These are phyloP conservation scores for Daldinia bambusicola DNA, from an alignment of 495 filamentous ascomycete species.

Conservation along the genomic window DNA sequence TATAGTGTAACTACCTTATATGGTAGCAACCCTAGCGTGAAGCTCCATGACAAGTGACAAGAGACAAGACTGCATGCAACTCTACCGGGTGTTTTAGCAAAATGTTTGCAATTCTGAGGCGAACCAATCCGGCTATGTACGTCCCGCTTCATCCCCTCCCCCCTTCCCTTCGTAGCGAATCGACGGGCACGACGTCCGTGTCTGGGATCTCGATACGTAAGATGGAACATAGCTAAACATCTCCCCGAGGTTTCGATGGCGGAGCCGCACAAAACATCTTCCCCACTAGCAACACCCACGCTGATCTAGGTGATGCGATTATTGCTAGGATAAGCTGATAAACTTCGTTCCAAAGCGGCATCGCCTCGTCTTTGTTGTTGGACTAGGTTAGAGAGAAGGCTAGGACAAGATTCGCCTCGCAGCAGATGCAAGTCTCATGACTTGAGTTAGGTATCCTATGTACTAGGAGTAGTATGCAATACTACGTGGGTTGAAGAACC, in stretches of 20 bases:
- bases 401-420: not conserved
- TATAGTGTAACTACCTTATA: too few species aligned
- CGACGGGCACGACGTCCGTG: not conserved
- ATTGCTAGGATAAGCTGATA: not conserved
- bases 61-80: too few species aligned
- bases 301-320: not conserved
- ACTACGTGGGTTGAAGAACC: not conserved
- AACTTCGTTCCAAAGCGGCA: not conserved
- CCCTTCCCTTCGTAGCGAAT: conserved; percentile 3
- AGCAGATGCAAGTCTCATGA: not conserved
- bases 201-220: conserved; percentile 8
- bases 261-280: not conserved
- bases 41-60: conserved; percentile 22
- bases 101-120: conserved; percentile 2
- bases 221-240: not conserved
- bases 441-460: not conserved
- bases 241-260: not conserved
- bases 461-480: not conserved
- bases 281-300: not conserved
- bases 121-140: not conserved
- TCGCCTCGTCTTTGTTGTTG: not conserved
- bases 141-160: not conserved
- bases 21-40: not conserved
- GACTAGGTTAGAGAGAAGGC: not conserved
- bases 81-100: not conserved